Evolutionary conservation across 768 basidiomycete genomes (phyloP).

Genomic region (Sporobolomyces pararoseus): DNA sequence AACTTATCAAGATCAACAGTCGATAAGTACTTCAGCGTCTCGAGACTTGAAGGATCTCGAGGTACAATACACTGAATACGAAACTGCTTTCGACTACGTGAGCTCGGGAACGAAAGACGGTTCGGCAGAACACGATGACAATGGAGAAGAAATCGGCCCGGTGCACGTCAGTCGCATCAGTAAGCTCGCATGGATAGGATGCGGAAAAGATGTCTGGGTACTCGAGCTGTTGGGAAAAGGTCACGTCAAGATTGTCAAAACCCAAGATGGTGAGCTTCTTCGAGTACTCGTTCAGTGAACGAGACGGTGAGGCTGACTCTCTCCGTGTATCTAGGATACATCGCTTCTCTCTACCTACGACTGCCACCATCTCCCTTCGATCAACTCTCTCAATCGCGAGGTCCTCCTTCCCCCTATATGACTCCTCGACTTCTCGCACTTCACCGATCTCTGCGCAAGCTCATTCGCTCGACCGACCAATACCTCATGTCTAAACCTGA

Average conservation of each 20-base stretch:
- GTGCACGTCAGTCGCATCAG: constrained; percentile 43
- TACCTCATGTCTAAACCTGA: background rate
- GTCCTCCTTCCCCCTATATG: background rate
- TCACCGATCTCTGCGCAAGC: background rate
- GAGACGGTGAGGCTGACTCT: background rate
- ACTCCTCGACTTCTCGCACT: constrained; percentile 8
- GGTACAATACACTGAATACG: constrained; percentile 71
- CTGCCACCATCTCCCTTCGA: background rate
- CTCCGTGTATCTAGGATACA: background rate
- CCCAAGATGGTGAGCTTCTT: background rate
- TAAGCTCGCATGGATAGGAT: constrained; percentile 67
- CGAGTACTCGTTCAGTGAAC: background rate
- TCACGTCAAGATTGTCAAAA: constrained; percentile 58
- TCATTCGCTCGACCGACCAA: constrained; percentile 23
- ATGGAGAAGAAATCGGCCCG: constrained; percentile 52
- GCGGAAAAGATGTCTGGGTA: constrained; percentile 66
- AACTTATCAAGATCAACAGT: background rate
- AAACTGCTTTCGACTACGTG: constrained; percentile 47
- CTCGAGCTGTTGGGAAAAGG: constrained; percentile 72
- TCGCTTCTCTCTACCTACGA: constrained; percentile 1
- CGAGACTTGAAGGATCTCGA: constrained; percentile 48
- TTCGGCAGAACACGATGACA: background rate
- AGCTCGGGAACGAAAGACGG: no score
- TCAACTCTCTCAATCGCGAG: background rate
- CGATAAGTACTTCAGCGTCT: background rate